Evolutionary conservation across 768 basidiomycete species (phyloP).

Genomic region (Coprinellus micaceus): DNA sequence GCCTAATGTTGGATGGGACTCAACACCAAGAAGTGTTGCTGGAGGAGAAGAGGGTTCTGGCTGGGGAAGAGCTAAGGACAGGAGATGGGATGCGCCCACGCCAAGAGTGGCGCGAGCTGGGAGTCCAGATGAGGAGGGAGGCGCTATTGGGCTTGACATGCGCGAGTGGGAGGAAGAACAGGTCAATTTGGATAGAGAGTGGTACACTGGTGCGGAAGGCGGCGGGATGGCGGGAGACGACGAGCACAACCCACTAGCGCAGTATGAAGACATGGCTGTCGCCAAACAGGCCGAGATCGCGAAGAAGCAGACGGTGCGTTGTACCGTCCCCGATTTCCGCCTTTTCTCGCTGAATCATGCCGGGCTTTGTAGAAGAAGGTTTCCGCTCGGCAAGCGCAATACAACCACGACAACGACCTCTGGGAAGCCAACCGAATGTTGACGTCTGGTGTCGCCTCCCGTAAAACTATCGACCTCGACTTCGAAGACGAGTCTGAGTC

Average conservation of each 20-base stretch:
- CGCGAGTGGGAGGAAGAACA: constrained; percentile 99
- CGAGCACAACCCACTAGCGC: constrained; percentile 87
- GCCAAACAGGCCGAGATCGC: constrained; percentile 73
- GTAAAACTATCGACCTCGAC: constrained; percentile 83
- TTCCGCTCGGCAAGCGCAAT: constrained; percentile 94
- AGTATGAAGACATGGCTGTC: constrained; percentile 81
- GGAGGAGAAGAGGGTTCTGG: constrained; percentile 52
- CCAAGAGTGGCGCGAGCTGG: constrained; percentile 63
- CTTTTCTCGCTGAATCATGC: too few relatives aligned
- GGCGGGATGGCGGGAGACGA: constrained; percentile 84
- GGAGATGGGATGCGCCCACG: constrained; percentile 81
- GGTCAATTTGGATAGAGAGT: constrained; percentile 85
- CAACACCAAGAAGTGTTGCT: constrained; percentile 67
- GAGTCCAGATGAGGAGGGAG: constrained; percentile 68
- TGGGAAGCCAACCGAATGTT: constrained; percentile 99
- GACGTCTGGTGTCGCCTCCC: constrained; percentile 90
- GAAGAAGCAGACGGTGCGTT: constrained; percentile 66
- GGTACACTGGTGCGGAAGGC: constrained; percentile 93
- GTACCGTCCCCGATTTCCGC: too few relatives aligned
- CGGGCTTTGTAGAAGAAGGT: constrained; percentile 92
- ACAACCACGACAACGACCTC: constrained; percentile 95
- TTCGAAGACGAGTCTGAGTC: constrained; percentile 97
- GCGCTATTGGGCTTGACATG: constrained; percentile 60
- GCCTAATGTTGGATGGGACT: constrained; percentile 92
- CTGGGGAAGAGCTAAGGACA: constrained; percentile 57